Evolutionary conservation across 208 protist species (phyloP), one percentile per base, ranked within the genome.

Genomic region (Leishmania gerbilli): DNA sequence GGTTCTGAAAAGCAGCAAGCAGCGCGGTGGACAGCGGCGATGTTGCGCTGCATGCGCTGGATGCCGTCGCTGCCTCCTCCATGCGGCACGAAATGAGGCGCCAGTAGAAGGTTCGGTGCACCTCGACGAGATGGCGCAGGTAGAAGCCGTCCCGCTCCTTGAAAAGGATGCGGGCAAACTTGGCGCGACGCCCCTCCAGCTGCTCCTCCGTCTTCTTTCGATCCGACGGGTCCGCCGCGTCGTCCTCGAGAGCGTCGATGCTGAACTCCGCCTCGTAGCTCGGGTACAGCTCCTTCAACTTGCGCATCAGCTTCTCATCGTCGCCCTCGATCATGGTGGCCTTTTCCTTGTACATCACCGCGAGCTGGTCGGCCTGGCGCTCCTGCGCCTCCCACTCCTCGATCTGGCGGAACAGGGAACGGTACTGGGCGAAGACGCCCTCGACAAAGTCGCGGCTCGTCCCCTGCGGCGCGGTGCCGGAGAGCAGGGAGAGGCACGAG

Each of bases 311-410:
- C 53, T 91, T 91, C 80, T 98, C 98, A 81, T 99, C 97, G 65
- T 98, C 96, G 9, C 91, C 93, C 77, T 99, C 95, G 79, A 99
- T 97, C 15, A 89, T 87, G 55, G 95, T 84, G 21, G 88, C 88
- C 83, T 98, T 98, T 77, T 98, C 97, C 82, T 97, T 95, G 81
- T 97, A 98, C 72, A 97, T 92, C 45, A 99, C 97, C 2, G 95
- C 86, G 79, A 95, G 92, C 81, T 93, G 91, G 71, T 97, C 88
- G 47, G 89, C 89, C 71, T 80, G 71, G 27, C 87, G 87, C 82
- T 98, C 92, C 84, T 94, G 87, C 81, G 68, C 93, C 78, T 98
- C 94, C 78, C 96, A 90, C 64, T 90, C 87, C 83, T 97, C 90
- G 40, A 98, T 89, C 64, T 72, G 79, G 19, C 77, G 80, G 72